Base-by-base conservation (phyloP, 306 rosid genomes). In the Rosa chinensis region DNA sequence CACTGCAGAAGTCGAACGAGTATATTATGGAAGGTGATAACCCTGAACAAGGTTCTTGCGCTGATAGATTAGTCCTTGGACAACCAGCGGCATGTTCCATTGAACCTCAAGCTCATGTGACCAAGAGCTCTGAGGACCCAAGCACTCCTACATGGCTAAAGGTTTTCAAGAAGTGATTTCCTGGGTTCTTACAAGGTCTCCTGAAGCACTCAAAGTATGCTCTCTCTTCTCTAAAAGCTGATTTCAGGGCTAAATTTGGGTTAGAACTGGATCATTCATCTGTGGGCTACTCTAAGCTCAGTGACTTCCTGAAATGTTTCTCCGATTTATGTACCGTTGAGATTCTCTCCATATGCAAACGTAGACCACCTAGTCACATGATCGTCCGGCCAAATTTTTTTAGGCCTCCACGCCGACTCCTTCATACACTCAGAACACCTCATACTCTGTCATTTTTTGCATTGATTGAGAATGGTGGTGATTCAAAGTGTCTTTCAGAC, bases 91-190 rank as follows among this genome's bases (percentile, higher is more conserved):
- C 55, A 53, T 32, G 56, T 43, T 37, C 77, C 20, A 58, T 32
- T 45, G 83, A 82, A 20, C 56, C 73, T 80, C 80, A 70, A 53
- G 68, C 37, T 32, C 37, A 32, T 32, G 37, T 53, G 35, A 43
- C 14, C 40, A 59, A 53, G 1, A 35, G 66, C 13, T 4, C 43
- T 18, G 72, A 69, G 70, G 78, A 62, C 68, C 32, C 72, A 63
- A 78, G 52, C 77, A 37, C 40, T 61, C 84, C 86, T 50, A 16
- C n/a, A 32, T 86, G 89, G 89, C 83, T 86, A 58, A 68, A 50
- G 74, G 70, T 66, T 66, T 86, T 83, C 78, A 83, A 70, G 59
- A 86, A 80, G 81, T 86, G 89, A 87, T 48, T 86, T 40, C 89
- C 87, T 11, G 68, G 64, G 79, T 66, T 74, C 74, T 64, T 86